Evolutionary conservation across 2,329 filamentous ascomycete species (phyloP).

Genomic region (Fusarium annulatum): DNA sequence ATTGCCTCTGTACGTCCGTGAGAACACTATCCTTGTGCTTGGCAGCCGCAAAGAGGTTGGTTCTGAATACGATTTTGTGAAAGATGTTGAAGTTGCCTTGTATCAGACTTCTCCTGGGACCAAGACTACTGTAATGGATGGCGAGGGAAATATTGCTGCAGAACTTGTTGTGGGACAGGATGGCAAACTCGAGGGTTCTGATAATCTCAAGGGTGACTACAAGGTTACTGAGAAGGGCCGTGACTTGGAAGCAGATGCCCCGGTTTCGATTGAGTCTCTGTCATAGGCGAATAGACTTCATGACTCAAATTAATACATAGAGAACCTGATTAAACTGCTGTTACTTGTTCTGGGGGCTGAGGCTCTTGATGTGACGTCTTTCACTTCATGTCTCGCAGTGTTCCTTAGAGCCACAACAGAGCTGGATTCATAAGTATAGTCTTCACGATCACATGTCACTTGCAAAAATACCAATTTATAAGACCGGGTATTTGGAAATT

Average conservation of each 20-base stretch:
- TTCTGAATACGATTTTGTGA: constrained; percentile 60
- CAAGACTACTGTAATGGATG: constrained; percentile 56
- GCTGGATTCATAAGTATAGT: accelerated
- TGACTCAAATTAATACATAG: not conserved
- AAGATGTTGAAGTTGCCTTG: constrained; percentile 60
- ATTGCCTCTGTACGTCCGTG: constrained; percentile 68
- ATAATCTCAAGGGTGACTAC: constrained; percentile 53
- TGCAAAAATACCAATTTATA: accelerated
- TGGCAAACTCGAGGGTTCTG: constrained; percentile 54
- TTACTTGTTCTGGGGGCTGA: not conserved
- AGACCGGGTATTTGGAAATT: not conserved
- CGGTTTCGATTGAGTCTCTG: constrained; percentile 42
- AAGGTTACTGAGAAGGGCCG: constrained; percentile 41
- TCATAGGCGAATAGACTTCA: not conserved
- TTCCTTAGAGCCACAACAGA: not conserved
- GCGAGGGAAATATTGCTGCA: constrained; percentile 55
- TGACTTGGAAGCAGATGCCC: constrained; percentile 42
- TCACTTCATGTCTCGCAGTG: not conserved
- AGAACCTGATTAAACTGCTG: not conserved
- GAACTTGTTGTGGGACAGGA: constrained; percentile 53
- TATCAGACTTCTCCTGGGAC: constrained; percentile 57
- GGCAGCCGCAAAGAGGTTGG: constrained; percentile 54
- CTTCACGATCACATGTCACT: not conserved
- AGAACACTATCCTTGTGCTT: constrained; percentile 62
- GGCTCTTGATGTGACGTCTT: not conserved